A percentile compares a stretch with the other conserved stretches of the same genome.
These are phyloP conservation scores for Setaria viridis DNA, from an alignment of 202 grass and related monocot genomes.

Conservation along the genomic window DNA sequence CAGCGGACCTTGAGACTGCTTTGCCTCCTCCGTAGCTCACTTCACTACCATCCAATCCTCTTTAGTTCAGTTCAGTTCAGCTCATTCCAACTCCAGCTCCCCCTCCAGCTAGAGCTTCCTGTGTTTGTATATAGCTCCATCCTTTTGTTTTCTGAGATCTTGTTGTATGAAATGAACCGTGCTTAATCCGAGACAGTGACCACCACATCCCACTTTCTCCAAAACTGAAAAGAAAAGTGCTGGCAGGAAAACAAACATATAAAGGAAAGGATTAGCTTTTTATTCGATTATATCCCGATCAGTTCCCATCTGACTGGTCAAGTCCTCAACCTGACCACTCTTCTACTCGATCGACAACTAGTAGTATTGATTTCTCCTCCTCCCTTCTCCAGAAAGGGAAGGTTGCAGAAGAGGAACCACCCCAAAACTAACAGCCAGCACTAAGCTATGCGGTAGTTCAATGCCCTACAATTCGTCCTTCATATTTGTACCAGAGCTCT, in stretches of 20 bases:
- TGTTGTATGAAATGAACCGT: neutral
- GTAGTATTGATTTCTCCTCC: neutral
- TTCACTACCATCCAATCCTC: neutral
- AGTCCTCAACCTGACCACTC: neutral
- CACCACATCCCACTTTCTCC: neutral
- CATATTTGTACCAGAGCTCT: slow-evolving; percentile 33
- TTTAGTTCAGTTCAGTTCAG: neutral
- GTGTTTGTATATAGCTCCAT: neutral
- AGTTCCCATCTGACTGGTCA: neutral
- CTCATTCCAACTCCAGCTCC: too few relatives aligned
- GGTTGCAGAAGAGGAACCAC: neutral
- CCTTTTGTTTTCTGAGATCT: slow-evolving; percentile 6
- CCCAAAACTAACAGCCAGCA: slow-evolving; percentile 29
- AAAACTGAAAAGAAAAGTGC: slow-evolving; percentile 5
- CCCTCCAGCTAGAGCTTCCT: neutral
- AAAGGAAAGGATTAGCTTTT: neutral
- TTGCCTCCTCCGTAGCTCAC: slow-evolving; percentile 16
- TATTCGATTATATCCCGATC: slow-evolving; percentile 11
- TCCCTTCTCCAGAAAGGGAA: neutral
- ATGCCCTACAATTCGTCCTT: slow-evolving; percentile 87
- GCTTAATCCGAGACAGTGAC: neutral
- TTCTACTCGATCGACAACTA: neutral
- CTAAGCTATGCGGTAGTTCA: neutral
- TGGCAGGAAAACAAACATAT: neutral
- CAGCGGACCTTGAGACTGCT: slow-evolving; percentile 21